Conservation (phyloP, 2,329 filamentous ascomycete species). For the Fusarium torreyae region DNA sequence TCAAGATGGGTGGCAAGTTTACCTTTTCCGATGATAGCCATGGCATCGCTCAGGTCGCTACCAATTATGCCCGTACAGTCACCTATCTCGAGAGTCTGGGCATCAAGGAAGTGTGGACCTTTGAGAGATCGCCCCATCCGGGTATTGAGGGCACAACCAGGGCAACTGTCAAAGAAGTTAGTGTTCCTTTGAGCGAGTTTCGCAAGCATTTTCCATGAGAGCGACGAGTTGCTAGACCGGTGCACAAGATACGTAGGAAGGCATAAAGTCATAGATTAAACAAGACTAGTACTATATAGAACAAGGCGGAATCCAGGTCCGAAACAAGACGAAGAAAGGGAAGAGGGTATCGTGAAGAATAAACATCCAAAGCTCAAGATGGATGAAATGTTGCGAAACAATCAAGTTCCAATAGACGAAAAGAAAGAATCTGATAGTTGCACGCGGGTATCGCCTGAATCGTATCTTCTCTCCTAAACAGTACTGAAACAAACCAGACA, state of each 20-base stretch:
- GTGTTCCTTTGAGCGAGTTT: slow-evolving; percentile 61
- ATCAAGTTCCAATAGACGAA: slow-evolving; percentile 13
- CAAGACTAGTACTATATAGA: slow-evolving; percentile 38
- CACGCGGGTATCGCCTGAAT: slow-evolving; percentile 24
- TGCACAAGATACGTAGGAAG: slow-evolving; percentile 11
- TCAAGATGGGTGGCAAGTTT: slow-evolving; percentile 82
- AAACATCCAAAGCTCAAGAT: slow-evolving; percentile 34
- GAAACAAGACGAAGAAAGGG: slow-evolving; percentile 5
- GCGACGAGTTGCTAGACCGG: background rate
- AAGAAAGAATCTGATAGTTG: slow-evolving; percentile 28
- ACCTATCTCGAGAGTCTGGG: slow-evolving; percentile 78
- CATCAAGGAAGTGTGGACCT: slow-evolving; percentile 74
- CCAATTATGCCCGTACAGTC: slow-evolving; percentile 82
- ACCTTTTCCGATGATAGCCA: slow-evolving; percentile 97
- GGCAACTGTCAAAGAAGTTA: slow-evolving; percentile 59
- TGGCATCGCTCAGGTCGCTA: slow-evolving; percentile 86
- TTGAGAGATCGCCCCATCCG: slow-evolving; percentile 58
- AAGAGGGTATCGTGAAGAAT: slow-evolving; percentile 47
- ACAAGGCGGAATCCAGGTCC: slow-evolving; percentile 2
- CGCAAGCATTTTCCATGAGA: slow-evolving; percentile 49
- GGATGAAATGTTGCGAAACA: slow-evolving; percentile 16
- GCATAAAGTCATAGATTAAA: slow-evolving; percentile 41
- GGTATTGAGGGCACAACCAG: slow-evolving; percentile 51
- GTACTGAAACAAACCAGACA: slow-evolving; percentile 17
- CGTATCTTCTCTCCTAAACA: slow-evolving; percentile 16